Evolutionary conservation across 208 protist genomes (phyloP).

Genomic region (Wallacemonas sp.): DNA sequence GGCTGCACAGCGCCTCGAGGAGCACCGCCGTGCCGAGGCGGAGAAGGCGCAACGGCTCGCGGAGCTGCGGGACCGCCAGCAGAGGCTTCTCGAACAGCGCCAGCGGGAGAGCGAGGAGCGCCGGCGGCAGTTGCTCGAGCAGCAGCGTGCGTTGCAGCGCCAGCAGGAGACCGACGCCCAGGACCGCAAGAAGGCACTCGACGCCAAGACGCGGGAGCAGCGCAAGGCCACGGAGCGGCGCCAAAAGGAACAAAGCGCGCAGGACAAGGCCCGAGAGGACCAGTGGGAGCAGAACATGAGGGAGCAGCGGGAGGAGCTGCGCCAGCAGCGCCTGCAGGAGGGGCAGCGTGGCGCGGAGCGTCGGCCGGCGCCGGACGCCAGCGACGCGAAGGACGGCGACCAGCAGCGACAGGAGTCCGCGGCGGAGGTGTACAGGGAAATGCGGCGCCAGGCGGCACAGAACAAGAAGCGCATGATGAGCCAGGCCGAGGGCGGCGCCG

Average conservation of each 20-base stretch:
- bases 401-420: constrained; percentile 10
- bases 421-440: constrained; percentile 73
- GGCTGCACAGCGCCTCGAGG: constrained; percentile 40
- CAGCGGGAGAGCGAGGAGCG: constrained; percentile 58
- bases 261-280: constrained; percentile 62
- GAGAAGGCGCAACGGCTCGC: constrained; percentile 45
- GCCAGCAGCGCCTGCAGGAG: constrained; percentile 23
- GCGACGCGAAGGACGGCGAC: constrained; percentile 10
- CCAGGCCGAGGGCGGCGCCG: constrained; percentile 23
- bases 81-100: constrained; percentile 49
- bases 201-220: constrained; percentile 75
- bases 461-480: constrained; percentile 76
- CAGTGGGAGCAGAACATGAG: constrained; percentile 77
- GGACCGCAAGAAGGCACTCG: constrained; percentile 55
- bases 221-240: constrained; percentile 40
- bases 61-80: constrained; percentile 48
- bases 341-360: constrained; percentile 30
- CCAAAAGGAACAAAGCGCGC: constrained; percentile 44
- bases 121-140: constrained; percentile 43
- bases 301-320: constrained; percentile 43
- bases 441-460: constrained; percentile 72
- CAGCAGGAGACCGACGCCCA: constrained; percentile 52
- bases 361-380: constrained; percentile 20
- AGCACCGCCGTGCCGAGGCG: constrained; percentile 50
- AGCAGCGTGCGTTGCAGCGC: constrained; percentile 48